Conservation (phyloP, 768 basidiomycete species). For the Baorangia bicolor region DNA sequence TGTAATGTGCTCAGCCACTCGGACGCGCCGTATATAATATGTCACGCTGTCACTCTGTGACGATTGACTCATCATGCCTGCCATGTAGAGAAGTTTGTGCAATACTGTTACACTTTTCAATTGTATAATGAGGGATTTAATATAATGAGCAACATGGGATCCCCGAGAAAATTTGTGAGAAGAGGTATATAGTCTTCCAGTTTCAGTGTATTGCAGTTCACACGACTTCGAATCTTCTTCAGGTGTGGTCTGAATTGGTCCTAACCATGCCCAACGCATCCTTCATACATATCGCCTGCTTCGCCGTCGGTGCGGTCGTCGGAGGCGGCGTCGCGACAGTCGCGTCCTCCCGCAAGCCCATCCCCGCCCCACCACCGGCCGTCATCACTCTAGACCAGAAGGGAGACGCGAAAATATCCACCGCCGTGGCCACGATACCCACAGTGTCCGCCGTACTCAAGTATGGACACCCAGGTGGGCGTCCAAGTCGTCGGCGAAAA, state of each 20-base stretch:
- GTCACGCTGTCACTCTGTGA: constrained; percentile 8
- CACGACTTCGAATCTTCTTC: background rate
- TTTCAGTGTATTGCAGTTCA: too few relatives aligned
- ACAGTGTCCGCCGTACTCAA: constrained; percentile 51
- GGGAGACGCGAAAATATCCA: constrained; percentile 44
- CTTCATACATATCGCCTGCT: constrained; percentile 65
- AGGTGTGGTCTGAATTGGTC: background rate
- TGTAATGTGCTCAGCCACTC: background rate
- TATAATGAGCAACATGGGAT: too few relatives aligned
- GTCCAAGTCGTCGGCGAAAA: background rate
- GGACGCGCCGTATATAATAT: background rate
- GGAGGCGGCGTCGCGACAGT: constrained; percentile 72
- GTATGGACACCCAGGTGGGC: constrained; percentile 23
- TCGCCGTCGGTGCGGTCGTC: constrained; percentile 78
- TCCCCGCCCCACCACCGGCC: constrained; percentile 23
- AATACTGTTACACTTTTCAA: too few relatives aligned
- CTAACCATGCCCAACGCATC: constrained; percentile 43
- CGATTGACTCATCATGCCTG: too few relatives aligned
- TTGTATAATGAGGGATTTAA: too few relatives aligned
- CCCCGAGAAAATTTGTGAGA: too few relatives aligned
- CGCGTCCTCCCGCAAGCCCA: constrained; percentile 37
- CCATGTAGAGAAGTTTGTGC: too few relatives aligned
- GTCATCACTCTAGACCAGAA: constrained; percentile 47
- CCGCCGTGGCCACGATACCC: constrained; percentile 23
- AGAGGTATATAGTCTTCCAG: too few relatives aligned